phyloP scores from a whole-genome alignment of 768 basidiomycete species.

The Naganishia vishniacii region DNA sequence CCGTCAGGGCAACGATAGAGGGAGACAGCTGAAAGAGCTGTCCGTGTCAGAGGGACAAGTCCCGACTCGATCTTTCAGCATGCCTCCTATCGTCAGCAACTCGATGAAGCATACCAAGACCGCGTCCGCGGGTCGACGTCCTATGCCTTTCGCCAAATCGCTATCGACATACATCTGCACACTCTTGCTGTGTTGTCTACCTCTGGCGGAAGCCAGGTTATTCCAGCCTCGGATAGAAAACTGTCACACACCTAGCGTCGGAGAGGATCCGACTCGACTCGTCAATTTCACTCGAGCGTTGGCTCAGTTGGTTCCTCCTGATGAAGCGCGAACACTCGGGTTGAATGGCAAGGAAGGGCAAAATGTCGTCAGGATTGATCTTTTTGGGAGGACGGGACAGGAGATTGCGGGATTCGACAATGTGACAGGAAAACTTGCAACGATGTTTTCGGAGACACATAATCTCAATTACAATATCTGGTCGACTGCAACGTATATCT shows the following conservation, averaged over 20 bases:
- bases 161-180: background rate
- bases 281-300: conserved; percentile 59
- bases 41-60: too few relatives aligned
- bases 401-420: conserved; percentile 61
- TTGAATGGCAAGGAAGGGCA: conserved; percentile 35
- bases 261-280: conserved; percentile 23
- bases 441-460: conserved; percentile 75
- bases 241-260: conserved; percentile 29
- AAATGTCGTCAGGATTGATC: conserved; percentile 43
- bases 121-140: background rate
- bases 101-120: background rate
- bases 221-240: conserved; percentile 38
- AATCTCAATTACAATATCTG: conserved; percentile 72
- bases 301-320: conserved; percentile 39
- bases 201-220: conserved; percentile 43
- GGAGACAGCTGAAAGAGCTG: too few relatives aligned
- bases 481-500: conserved; percentile 68
- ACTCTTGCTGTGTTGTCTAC: conserved; percentile 21
- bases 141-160: background rate
- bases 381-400: conserved; percentile 62
- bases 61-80: too few relatives aligned
- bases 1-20: background rate
- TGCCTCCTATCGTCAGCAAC: background rate
- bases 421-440: conserved; percentile 66
- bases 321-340: conserved; percentile 31